These are phyloP conservation scores for Elongisporangium prolatum DNA, from an alignment of 352 stramenopile species.

Conservation along the genomic window DNA sequence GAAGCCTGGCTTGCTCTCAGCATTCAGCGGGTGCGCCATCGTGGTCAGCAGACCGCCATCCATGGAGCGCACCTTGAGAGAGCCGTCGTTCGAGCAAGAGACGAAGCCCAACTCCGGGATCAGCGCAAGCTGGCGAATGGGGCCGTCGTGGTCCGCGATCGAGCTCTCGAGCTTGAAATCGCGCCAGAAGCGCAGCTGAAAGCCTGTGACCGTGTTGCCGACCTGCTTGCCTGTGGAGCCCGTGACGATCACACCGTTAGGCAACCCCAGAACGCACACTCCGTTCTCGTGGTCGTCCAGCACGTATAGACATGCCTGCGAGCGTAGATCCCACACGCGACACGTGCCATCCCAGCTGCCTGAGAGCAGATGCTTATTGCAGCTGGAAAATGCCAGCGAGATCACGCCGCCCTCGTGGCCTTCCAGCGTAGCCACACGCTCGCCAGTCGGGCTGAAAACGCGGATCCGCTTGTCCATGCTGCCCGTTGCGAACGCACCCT, in stretches of 20 bases:
- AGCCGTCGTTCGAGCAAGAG: slow-evolving; percentile 83
- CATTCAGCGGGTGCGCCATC: slow-evolving; percentile 76
- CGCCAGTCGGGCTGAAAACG: slow-evolving; percentile 46
- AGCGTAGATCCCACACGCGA: slow-evolving; percentile 63
- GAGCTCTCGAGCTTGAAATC: slow-evolving; percentile 50
- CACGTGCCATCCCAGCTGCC: slow-evolving; percentile 82
- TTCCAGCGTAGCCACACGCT: slow-evolving; percentile 31
- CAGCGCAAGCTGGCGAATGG: slow-evolving; percentile 65
- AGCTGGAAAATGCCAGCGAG: slow-evolving; percentile 43
- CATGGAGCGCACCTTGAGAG: slow-evolving; percentile 59
- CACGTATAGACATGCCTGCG: slow-evolving; percentile 46
- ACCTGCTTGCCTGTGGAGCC: slow-evolving; percentile 74
- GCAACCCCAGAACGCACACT: slow-evolving; percentile 69
- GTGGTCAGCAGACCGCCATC: slow-evolving; percentile 53
- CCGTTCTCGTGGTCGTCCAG: slow-evolving; percentile 75
- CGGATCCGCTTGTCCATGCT: slow-evolving; percentile 81
- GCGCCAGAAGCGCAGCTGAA: slow-evolving; percentile 72
- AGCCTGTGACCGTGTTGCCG: slow-evolving; percentile 73
- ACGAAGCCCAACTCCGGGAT: slow-evolving; percentile 71
- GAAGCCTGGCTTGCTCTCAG: slow-evolving; percentile 80
- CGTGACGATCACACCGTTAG: slow-evolving; percentile 60
- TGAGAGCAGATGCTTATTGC: slow-evolving; percentile 49
- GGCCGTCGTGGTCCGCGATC: slow-evolving; percentile 54
- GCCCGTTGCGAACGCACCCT: slow-evolving; percentile 63
- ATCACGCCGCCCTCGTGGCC: slow-evolving; percentile 79